These are phyloP conservation scores for Priceomyces haplophilus DNA, from an alignment of 805 yeast genomes.

Conservation along the genomic window DNA sequence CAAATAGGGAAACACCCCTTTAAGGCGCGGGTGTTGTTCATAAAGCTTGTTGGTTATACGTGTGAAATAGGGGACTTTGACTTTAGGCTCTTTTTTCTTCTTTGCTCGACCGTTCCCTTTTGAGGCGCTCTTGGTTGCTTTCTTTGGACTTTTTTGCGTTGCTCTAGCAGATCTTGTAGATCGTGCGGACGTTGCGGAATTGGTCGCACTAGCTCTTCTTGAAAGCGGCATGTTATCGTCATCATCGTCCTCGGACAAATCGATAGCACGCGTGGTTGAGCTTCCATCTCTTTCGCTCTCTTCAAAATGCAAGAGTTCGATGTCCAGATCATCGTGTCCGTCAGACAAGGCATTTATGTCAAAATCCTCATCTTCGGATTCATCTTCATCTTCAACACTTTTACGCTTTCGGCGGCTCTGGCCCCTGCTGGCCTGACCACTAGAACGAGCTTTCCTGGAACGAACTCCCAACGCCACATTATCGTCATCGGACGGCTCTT, in stretches of 20 bases:
- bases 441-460: constrained; percentile 7
- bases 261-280: constrained; percentile 22
- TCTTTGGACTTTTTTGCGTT: constrained; percentile 4
- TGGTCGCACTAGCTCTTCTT: not conserved
- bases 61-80: constrained; percentile 64
- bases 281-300: constrained; percentile 19
- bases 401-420: constrained; percentile 9
- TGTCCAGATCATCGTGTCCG: constrained; percentile 20
- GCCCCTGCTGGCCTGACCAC: constrained; percentile 3
- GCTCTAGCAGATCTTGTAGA: constrained; percentile 26
- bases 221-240: constrained; percentile 25
- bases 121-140: not conserved
- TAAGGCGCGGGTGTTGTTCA: constrained; percentile 75
- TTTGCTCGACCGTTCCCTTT: constrained; percentile 12
- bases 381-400: constrained; percentile 22
- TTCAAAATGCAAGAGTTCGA: constrained; percentile 23
- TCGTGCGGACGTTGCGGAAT: constrained; percentile 13
- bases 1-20: constrained; percentile 66
- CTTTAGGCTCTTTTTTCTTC: constrained; percentile 43
- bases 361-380: constrained; percentile 40
- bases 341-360: constrained; percentile 15
- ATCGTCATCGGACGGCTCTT: constrained; percentile 22
- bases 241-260: constrained; percentile 27
- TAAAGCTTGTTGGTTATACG: constrained; percentile 66
- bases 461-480: constrained; percentile 6